Base-by-base conservation (phyloP, 352 stramenopile genomes). In the Phytophthora pini region DNA sequence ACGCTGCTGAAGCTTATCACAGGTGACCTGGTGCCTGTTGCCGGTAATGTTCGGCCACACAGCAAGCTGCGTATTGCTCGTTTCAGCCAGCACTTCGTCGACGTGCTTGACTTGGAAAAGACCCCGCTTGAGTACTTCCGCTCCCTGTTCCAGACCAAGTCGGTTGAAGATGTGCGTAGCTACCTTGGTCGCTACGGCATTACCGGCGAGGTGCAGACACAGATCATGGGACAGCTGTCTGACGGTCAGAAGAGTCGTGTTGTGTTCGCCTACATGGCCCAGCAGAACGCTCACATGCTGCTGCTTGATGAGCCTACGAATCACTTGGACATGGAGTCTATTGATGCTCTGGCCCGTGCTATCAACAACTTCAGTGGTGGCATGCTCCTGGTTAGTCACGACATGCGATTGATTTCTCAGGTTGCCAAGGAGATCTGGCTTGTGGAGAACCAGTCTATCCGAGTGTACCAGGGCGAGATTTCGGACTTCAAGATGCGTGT, bases 351-450 rank as follows among this genome's bases (percentile, higher is more conserved):
- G 32, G 98, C 97, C 17, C 94, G 97, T 32, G 97, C 97, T 17
- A 98, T 99, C 61, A 99, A 99, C 79, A 87, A 98, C 51, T 99
- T 99, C 77, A 73, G 94, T 61, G 98, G 98, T 65, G 97, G 97
- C 36, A 94, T 99, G 79, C 84, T 99, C 12, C 84, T 99, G 39
- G 97, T 99, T 34, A 98, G 89, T 57, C 98, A 99, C 89, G 97
- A 99, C 90, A 99, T 99, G 96, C 89, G 97, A 51, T 84, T 99
- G 51, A 98, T 99, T 72, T 97, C 90, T 56, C 95, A 99, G 76
- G 98, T 99, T 51, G 98, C 97, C 52, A 95, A 99, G 70, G 96
- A 99, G 78, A 99, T 99, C 78, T 99, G 98, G 88, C 89, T 99
- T 51, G 97, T 98, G 64, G 97, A 99, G 66, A 86, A 99, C 70